These are phyloP conservation scores for Globisporangium polare DNA, from an alignment of 352 stramenopile species.

Conservation along the genomic window DNA sequence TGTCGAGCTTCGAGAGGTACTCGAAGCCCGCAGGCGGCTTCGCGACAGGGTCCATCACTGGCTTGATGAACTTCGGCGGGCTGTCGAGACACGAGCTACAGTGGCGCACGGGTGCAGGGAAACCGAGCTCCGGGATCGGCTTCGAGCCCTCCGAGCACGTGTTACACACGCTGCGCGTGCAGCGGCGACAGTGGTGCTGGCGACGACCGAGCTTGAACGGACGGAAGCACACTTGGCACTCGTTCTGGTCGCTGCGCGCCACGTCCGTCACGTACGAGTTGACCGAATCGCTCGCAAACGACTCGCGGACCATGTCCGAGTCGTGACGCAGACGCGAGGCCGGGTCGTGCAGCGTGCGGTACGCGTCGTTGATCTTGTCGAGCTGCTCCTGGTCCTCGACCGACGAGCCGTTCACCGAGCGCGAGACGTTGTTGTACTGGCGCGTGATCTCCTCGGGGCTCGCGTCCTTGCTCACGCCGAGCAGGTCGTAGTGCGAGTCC, in stretches of 20 bases:
- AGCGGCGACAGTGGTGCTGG: slow-evolving; percentile 82
- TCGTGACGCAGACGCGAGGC: slow-evolving; percentile 49
- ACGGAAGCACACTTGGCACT: slow-evolving; percentile 87
- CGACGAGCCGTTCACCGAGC: slow-evolving; percentile 59
- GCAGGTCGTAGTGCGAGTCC: slow-evolving; percentile 61
- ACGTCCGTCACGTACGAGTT: slow-evolving; percentile 67
- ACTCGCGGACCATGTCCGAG: slow-evolving; percentile 55
- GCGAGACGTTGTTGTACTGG: slow-evolving; percentile 71
- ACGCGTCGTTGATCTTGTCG: slow-evolving; percentile 77
- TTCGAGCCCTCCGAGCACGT: slow-evolving; percentile 81
- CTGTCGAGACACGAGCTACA: slow-evolving; percentile 78
- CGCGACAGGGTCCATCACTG: slow-evolving; percentile 68
- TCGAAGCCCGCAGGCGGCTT: slow-evolving; percentile 81
- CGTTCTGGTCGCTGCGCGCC: slow-evolving; percentile 78
- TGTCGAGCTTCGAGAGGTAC: slow-evolving; percentile 83
- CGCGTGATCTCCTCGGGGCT: slow-evolving; percentile 69
- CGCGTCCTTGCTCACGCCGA: slow-evolving; percentile 65
- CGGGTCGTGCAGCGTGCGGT: slow-evolving; percentile 69
- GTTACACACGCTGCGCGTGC: slow-evolving; percentile 82
- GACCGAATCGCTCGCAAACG: slow-evolving; percentile 26
- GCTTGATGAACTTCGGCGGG: slow-evolving; percentile 75
- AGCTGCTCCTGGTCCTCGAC: slow-evolving; percentile 62
- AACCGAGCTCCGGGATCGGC: slow-evolving; percentile 79
- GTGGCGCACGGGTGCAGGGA: slow-evolving; percentile 71
- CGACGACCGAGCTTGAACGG: slow-evolving; percentile 82